Conservation (phyloP, 495 filamentous ascomycete genomes). For the Xylaria intraflava region DNA sequence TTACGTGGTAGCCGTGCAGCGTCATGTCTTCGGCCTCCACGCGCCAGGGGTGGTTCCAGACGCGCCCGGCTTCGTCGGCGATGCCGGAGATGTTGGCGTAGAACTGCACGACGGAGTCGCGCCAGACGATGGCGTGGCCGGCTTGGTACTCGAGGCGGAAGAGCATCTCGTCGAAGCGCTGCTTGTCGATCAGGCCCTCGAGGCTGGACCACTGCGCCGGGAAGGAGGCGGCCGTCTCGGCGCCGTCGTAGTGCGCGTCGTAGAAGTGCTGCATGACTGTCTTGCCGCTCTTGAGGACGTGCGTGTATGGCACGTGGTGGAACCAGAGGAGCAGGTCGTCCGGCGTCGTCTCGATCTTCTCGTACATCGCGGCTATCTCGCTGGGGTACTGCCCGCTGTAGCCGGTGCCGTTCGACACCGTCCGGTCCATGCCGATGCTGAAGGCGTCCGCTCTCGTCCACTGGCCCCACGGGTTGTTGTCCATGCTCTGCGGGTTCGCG, state of each 20-base stretch:
- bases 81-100: constrained; percentile 56
- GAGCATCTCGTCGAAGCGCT: constrained; percentile 53
- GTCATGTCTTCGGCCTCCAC: constrained; percentile 61
- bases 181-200: constrained; percentile 49
- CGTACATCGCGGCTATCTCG: constrained; percentile 51
- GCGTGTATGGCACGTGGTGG: constrained; percentile 66
- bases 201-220: constrained; percentile 47
- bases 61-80: constrained; percentile 46
- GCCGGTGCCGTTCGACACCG: constrained; percentile 58
- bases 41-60: constrained; percentile 53
- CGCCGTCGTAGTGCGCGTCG: constrained; percentile 60
- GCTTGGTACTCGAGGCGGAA: constrained; percentile 57
- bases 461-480: constrained; percentile 64
- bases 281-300: constrained; percentile 55
- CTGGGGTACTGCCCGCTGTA: constrained; percentile 59
- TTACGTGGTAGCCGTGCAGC: constrained; percentile 47
- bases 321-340: constrained; percentile 69
- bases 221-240: constrained; percentile 54
- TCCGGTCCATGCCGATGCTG: constrained; percentile 68
- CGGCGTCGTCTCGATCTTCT: constrained; percentile 57
- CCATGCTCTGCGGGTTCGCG: constrained; percentile 53
- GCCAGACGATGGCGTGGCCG: constrained; percentile 64
- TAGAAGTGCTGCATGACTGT: constrained; percentile 75
- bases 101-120: constrained; percentile 57
- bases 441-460: constrained; percentile 59